Evolutionary conservation across 2,329 filamentous ascomycete genomes (phyloP), one percentile per base, ranked within the genome.

Genomic region (Elsinoe ampelina): DNA sequence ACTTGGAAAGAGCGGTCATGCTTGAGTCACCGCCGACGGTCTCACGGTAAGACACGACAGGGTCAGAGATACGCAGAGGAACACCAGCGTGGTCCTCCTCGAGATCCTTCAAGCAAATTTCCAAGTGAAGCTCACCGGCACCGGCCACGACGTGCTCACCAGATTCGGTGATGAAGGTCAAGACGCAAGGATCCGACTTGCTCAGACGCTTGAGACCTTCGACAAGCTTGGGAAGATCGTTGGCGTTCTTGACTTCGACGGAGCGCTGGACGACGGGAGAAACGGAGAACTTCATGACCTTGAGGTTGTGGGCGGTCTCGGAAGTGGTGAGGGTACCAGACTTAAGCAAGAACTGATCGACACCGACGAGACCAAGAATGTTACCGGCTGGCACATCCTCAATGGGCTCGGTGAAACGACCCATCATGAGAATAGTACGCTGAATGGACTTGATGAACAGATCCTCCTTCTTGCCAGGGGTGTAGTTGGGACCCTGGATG

Each of bases 221-320:
- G 70, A 98, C 93, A 61, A 98, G 86, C 86, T 98, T 98, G 77
- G 93, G 93, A 64, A 98, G 85, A 83, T 98, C 93, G 80, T 95
- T 90, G 71, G 93, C 93, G 80, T 98, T 98, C 89, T 97, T 97
- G 82, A 96, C 92, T 80, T 96, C 89, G 71, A 98, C 93, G 76
- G 93, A 95, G 68, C 92, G 92, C 80, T 87, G 92, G 66, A 98
- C 93, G 79, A 98, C 93, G 70, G 93, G 93, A 60, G 93, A 97
- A 75, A 98, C 93, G 72, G 93, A 98, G 87, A 98, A 98, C 83
- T 96, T 97, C 93, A 98, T 98, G 80, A 98, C 93, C 87, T 97
- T 97, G 71, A 98, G 80, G 86, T 98, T 98, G 87, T 98, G 93
- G 74, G 93, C 92, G 65, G 89, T 95, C 67, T 98, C 93, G 73